Conservation (phyloP, 2,329 filamentous ascomycete genomes). For the Microcyclospora tardicrescens region DNA sequence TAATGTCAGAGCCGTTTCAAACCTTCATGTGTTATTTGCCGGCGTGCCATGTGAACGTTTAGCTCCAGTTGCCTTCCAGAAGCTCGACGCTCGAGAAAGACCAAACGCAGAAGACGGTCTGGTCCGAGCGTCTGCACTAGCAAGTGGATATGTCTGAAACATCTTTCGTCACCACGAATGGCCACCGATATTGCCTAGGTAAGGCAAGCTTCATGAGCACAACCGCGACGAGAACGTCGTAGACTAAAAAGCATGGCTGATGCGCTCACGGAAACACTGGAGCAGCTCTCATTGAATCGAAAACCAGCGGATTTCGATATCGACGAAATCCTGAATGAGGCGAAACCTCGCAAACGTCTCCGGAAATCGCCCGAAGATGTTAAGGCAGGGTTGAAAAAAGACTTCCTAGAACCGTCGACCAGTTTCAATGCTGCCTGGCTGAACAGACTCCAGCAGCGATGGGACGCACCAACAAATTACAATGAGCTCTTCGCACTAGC, state of each 20-base stretch:
- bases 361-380: conserved; percentile 47
- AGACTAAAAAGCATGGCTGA: conserved; percentile 8
- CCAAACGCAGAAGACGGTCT: no score
- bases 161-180: no score
- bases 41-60: no score
- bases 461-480: conserved; percentile 71
- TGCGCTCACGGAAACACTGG: conserved; percentile 36
- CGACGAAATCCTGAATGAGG: conserved; percentile 46
- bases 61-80: no score
- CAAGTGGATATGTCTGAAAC: no score
- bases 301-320: conserved; percentile 26
- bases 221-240: no score
- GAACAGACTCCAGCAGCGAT: conserved; percentile 75
- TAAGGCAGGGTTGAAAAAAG: conserved; percentile 57
- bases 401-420: conserved; percentile 67
- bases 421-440: conserved; percentile 78
- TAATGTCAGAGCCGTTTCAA: no score
- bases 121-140: no score
- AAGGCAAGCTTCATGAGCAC: no score
- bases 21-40: no score
- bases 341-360: conserved; percentile 39
- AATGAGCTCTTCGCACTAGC: conserved; percentile 76
- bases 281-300: conserved; percentile 35
- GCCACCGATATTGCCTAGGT: no score
- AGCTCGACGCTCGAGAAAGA: no score